phyloP scores from a whole-genome alignment of 192 early-diverging fungal species.

The Coemansia sp. region DNA sequence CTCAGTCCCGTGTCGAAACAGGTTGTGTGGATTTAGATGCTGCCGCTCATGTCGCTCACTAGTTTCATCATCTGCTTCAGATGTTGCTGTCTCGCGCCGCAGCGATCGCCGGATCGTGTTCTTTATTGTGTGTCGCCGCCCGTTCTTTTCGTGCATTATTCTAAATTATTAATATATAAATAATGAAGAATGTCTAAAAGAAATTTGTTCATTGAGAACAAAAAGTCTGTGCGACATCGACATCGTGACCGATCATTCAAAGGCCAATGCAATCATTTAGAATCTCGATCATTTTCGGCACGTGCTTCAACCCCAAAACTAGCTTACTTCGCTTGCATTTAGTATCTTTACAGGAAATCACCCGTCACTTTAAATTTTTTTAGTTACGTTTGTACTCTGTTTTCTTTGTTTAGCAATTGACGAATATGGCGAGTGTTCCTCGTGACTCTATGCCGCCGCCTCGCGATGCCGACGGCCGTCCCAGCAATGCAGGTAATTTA shows the following conservation, averaged over 20 bases:
- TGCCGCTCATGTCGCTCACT: background rate
- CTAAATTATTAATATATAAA: background rate
- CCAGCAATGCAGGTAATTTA: slow-evolving; percentile 16
- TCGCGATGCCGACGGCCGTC: background rate
- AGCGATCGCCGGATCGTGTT: slow-evolving; percentile 18
- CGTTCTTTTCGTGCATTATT: slow-evolving; percentile 8
- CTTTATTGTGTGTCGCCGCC: slow-evolving; percentile 18
- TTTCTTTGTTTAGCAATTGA: background rate
- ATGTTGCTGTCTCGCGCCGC: slow-evolving; percentile 9
- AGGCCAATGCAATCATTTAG: background rate
- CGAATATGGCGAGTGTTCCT: slow-evolving; percentile 17
- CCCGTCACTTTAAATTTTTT: too few species aligned
- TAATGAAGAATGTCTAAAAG: too few species aligned
- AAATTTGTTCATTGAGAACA: background rate
- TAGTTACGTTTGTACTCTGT: background rate
- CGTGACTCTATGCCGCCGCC: slow-evolving; percentile 18
- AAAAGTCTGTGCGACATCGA: too few species aligned
- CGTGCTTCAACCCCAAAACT: too few species aligned
- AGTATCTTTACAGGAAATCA: too few species aligned
- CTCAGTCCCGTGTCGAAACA: background rate
- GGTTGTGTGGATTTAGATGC: slow-evolving; percentile 2
- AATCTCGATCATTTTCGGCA: background rate
- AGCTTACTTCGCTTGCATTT: too few species aligned
- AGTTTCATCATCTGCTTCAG: background rate
- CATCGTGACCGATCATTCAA: too few species aligned